Base-by-base conservation (phyloP, 148 eudicot species). In the Fagopyrum homotropicum region DNA sequence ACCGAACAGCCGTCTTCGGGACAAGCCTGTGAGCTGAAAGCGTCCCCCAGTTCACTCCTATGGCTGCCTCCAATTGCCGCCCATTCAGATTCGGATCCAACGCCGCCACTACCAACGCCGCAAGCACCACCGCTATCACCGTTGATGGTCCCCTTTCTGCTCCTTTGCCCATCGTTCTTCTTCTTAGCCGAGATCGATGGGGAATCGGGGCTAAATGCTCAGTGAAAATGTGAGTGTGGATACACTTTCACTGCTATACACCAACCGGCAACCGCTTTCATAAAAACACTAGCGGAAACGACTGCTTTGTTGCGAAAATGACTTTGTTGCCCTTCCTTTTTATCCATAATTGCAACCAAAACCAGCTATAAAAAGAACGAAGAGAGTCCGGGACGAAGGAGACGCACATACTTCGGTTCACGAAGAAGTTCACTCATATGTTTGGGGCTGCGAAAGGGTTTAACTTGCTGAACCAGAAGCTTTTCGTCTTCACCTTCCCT, bases 1-100 rank as follows among this genome's bases (percentile, higher is more conserved):
- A 91, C 87, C 90, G 83, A 78, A 90, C 91, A 78, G 85, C 98
- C 2, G 83, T 87, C 2, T 81, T 49, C 6, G 98, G 86, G 2
- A 96, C 77, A 35, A 89, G 69, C 74, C 79, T 82, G 81, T 92
- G 96, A 26, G 17, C 49, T 0, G 98, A 88, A 8, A 90, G 6
- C 5, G 90, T 87, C 0, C 98, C 98, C 98, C 98, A 92, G 86
- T 90, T 92, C 77, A 92, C 90, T 7, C 98, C 98, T 71, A 92
- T 80, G 15, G 84, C 95, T 7, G 88, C 89, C 50, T 75, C 86
- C 76, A 68, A 76, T 15, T 43, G 17, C 17, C 71, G 12, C 71
- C 71, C 9, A 45, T 4, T 14, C n/a, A 15, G 46, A 66, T 12
- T 66, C 71, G 45, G 71, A 40, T 66, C 71, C 40, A 66, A 17